Evolutionary conservation across 169 alveolate genomes (phyloP).

Genomic region (Eimeria acervulina): DNA sequence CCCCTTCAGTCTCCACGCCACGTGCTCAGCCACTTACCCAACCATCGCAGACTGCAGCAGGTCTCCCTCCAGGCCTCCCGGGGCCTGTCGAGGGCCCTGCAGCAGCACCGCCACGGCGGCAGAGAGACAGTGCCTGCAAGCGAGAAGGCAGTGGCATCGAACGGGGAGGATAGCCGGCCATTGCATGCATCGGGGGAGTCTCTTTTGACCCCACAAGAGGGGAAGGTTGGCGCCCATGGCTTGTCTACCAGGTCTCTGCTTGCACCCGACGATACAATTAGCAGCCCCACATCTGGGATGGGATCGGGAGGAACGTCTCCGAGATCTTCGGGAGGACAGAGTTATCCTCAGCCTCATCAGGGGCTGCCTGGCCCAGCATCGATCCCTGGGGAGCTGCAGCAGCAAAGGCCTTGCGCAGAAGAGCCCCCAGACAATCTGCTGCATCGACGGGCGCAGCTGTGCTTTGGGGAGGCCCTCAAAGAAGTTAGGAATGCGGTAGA

Average conservation of each 20-base stretch:
- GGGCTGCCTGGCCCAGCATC: neutral
- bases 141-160: neutral
- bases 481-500: conserved; percentile 63
- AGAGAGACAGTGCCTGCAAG: neutral
- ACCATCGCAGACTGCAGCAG: conserved; percentile 31
- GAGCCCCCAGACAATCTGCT: conserved; percentile 19
- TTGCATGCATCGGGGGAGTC: conserved; percentile 21
- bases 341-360: neutral
- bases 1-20: conserved; percentile 29
- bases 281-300: neutral
- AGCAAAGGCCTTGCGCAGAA: neutral
- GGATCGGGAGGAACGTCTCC: neutral
- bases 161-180: neutral
- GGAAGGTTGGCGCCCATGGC: neutral
- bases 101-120: neutral
- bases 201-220: neutral
- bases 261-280: neutral
- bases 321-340: neutral
- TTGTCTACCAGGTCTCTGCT: neutral
- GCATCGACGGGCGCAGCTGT: conserved; percentile 70
- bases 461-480: conserved; percentile 61
- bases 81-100: conserved; percentile 20
- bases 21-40: neutral
- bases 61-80: neutral
- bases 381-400: neutral